Evolutionary conservation across 1,139 yeast species (phyloP).

Genomic region (Groenewaldozyma auringiensis): DNA sequence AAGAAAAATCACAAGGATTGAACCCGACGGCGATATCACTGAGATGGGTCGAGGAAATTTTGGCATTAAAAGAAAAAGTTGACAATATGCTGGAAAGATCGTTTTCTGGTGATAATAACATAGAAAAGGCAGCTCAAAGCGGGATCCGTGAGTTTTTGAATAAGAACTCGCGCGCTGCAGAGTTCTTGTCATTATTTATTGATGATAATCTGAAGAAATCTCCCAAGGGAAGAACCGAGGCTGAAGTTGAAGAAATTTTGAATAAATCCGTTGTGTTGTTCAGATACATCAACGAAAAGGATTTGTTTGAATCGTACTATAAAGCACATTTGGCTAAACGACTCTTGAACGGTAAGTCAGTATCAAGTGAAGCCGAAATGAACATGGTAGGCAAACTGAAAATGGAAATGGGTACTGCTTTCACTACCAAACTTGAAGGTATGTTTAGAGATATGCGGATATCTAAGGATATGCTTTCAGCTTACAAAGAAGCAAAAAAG

Average conservation of each 20-base stretch:
- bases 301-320: slow-evolving; percentile 77
- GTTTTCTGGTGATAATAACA: slow-evolving; percentile 42
- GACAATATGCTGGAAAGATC: slow-evolving; percentile 41
- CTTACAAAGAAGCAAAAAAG: slow-evolving; percentile 27
- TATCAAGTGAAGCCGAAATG: slow-evolving; percentile 59
- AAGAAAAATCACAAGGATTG: slow-evolving; percentile 34
- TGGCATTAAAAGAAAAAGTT: slow-evolving; percentile 49
- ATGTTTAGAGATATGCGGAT: slow-evolving; percentile 78
- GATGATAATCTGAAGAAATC: slow-evolving; percentile 65
- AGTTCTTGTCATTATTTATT: slow-evolving; percentile 63
- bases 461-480: slow-evolving; percentile 53
- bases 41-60: slow-evolving; percentile 59
- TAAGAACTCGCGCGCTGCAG: slow-evolving; percentile 53
- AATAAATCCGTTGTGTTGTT: slow-evolving; percentile 54
- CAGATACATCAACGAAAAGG: slow-evolving; percentile 71
- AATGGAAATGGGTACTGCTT: slow-evolving; percentile 73
- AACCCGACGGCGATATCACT: slow-evolving; percentile 49
- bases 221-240: slow-evolving; percentile 43
- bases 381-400: slow-evolving; percentile 61
- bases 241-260: slow-evolving; percentile 48
- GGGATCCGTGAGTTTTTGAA: slow-evolving; percentile 62
- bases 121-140: slow-evolving; percentile 51
- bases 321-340: slow-evolving; percentile 87
- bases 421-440: slow-evolving; percentile 73
- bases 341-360: slow-evolving; percentile 47